phyloP scores from a whole-genome alignment of 2,329 filamentous ascomycete genomes.

The Aspergillus sp. region DNA sequence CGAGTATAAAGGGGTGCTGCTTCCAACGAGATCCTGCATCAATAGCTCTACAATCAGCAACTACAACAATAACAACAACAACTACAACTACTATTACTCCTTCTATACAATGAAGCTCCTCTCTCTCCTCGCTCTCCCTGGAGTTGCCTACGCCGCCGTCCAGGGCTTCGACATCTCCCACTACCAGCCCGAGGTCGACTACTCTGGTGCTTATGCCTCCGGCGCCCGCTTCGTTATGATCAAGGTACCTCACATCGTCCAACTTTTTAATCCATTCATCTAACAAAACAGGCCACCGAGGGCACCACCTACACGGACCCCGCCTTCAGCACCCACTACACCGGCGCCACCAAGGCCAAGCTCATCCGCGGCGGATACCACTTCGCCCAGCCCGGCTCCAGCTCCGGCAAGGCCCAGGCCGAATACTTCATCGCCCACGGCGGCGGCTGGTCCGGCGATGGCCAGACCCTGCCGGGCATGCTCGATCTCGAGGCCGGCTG shows the following conservation, averaged over 20 bases:
- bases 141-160: constrained; percentile 22
- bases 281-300: constrained; percentile 48
- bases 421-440: constrained; percentile 53
- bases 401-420: constrained; percentile 49
- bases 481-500: constrained; percentile 55
- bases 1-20: background rate
- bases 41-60: background rate
- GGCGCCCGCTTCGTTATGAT: constrained; percentile 37
- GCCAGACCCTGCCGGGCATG: constrained; percentile 57
- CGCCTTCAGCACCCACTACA: constrained; percentile 51
- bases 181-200: constrained; percentile 30
- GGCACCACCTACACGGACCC: constrained; percentile 47
- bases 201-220: constrained; percentile 24
- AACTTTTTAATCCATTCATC: too few relatives aligned
- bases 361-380: constrained; percentile 58
- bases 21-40: background rate
- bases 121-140: constrained; percentile 19
- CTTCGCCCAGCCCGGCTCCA: constrained; percentile 51
- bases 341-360: constrained; percentile 49
- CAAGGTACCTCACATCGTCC: constrained; percentile 19
- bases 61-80: background rate
- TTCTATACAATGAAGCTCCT: constrained; percentile 19
- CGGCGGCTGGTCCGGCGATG: constrained; percentile 55
- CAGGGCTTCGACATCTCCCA: constrained; percentile 36
- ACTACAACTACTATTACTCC: too few relatives aligned